Conservation (phyloP, 495 filamentous ascomycete genomes). For the Gamarada debralockiae region DNA sequence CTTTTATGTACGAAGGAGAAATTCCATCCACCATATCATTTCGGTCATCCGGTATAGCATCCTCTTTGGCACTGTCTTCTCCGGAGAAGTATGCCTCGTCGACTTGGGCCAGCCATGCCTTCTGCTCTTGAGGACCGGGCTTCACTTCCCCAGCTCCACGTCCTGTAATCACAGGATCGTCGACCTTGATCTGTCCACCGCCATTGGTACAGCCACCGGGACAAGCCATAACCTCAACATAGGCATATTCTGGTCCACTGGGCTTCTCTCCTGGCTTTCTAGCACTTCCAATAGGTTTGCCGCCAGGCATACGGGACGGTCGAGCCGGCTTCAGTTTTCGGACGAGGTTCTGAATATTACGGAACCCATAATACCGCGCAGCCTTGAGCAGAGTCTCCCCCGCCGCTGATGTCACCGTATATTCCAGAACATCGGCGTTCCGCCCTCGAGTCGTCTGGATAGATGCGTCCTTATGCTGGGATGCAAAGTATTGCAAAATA, state of each 20-base stretch:
- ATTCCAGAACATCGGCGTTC: slow-evolving; percentile 88
- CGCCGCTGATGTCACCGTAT: slow-evolving; percentile 51
- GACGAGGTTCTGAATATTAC: slow-evolving; percentile 97
- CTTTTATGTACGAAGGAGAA: slow-evolving; percentile 49
- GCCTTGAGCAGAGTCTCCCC: slow-evolving; percentile 67
- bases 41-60: slow-evolving; percentile 10
- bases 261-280: slow-evolving; percentile 39
- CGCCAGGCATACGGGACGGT: slow-evolving; percentile 72
- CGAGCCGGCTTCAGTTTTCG: slow-evolving; percentile 78
- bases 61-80: slow-evolving; percentile 49
- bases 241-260: slow-evolving; percentile 59
- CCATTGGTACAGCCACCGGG: slow-evolving; percentile 97
- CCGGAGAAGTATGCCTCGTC: slow-evolving; percentile 95
- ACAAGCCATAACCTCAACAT: slow-evolving; percentile 98
- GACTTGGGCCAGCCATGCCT: slow-evolving; percentile 78
- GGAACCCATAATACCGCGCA: slow-evolving; percentile 92
- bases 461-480: slow-evolving; percentile 61
- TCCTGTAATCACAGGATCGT: slow-evolving; percentile 55
- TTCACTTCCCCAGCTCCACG: slow-evolving; percentile 39
- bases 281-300: slow-evolving; percentile 40
- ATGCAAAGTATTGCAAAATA: slow-evolving; percentile 68
- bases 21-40: slow-evolving; percentile 48
- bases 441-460: slow-evolving; percentile 71
- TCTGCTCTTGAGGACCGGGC: slow-evolving; percentile 68
- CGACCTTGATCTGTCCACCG: slow-evolving; percentile 88